Base-by-base conservation (phyloP, 106 monocot species). In the Dioscorea dumetorum region DNA sequence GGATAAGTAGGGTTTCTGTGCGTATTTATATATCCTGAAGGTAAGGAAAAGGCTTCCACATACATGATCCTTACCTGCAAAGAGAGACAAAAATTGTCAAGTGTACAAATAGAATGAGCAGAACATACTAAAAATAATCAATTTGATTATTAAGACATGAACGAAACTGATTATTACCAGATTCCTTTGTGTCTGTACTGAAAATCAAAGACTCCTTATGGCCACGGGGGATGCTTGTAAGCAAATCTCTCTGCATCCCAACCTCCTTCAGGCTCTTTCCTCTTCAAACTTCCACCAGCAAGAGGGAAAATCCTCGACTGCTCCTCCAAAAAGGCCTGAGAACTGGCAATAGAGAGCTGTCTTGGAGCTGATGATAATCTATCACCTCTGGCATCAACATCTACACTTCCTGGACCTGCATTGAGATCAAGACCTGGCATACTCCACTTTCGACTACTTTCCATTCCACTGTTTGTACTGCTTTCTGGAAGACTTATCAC, bases 381-480 rank as follows among this genome's bases (percentile, higher is more conserved):
- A 11, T 84, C 78, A 53, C 71, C 75, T 68, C 70, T 77, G 17
- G 66, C 66, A 49, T 91, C 84, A 11, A 73, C 58, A 61, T 77
- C 84, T 13, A 33, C 64, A 70, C 61, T 67, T 58, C 87, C 84
- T 22, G 84, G 84, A 56, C 87, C 87, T 66, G 83, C 70, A 85
- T 91, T 91, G 52, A 91, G 77, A 80, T 91, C 91, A 57, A 91
- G 81, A 67, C 80, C 69, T 68, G 70, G 82, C 48, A 77, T 67
- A 16, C 50, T 77, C 87, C 81, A 84, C 56, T 75, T 87, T 59
- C 74, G 61, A 64, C 48, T 73, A 49, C 59, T 70, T 18, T 76
- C 87, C 51, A 79, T 69, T 57, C 73, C 85, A 57, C 67, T 62
- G 76, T 58, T 78, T 12, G 76, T 67, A 77, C 68, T 72, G 19